Base-by-base conservation (phyloP, 129 eudicot species). In the Logfia minima region DNA sequence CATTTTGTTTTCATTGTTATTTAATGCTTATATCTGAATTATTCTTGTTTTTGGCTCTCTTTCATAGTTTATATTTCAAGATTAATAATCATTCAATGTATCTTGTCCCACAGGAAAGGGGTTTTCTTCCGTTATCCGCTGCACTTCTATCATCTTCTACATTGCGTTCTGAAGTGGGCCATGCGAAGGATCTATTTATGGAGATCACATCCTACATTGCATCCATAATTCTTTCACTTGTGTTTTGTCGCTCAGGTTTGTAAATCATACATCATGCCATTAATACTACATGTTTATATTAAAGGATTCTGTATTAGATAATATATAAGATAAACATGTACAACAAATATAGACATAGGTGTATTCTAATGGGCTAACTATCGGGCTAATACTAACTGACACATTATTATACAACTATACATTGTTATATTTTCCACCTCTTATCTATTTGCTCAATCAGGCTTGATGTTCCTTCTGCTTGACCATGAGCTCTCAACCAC, bases 121-220 rank as follows among this genome's bases (percentile, higher is more conserved):
- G 99, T 16, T 95, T 95, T 83, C 96, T 95, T 70, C 96, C 97
- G 52, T 82, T 95, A 77, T 91, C 97, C 35, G 95, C 96, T 77
- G 99, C 99, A 28, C 84, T 95, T 69, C 79, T 95, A 67, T 83
- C 96, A 81, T 95, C 96, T 56, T 79, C 96, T 56, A 32, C 66
- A 56, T 79, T 89, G 77, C 86, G 87, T 24, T 81, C 94, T 75
- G 92, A 82, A 82, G 84, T 26, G 68, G 94, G 94, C 11, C 86
- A 81, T 74, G 74, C 82, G 39, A 62, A 79, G 74, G 92, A 89
- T 70, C 73, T 92, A 43, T 81, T 89, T 65, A 79, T 87, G 84
- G 99, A 91, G 70, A 85, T 91, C 70, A 84, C 88, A 32, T 85
- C 90, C 11, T 77, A 84, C 75, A 85, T 95, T 72, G 88, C 86